Evolutionary conservation across 768 basidiomycete genomes (phyloP), one percentile per base, ranked within the genome.

Genomic region (Russula olivacea): DNA sequence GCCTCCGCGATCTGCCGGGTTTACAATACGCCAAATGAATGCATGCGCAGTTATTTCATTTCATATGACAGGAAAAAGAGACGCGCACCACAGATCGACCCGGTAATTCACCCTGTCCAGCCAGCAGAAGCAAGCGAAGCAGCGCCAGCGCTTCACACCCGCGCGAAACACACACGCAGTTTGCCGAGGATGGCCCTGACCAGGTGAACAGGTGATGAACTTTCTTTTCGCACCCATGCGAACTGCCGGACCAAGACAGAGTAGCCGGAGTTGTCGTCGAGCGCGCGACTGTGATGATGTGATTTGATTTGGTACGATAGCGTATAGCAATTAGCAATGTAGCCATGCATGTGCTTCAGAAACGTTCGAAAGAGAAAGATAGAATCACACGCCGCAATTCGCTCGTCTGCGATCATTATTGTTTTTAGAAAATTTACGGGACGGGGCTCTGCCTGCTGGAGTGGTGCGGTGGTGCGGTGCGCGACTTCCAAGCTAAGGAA

Each of bases 391-490:
- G 9, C 25, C 21, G n/a, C 45, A 28, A 23, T 2, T 36, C 12
- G 36, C 12, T 36, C 11, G 36, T 36, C 21, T 2, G 49, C 36
- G 15, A 50, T 58, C 45, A 40, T 17, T 10, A 43, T 3, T 1
- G 2, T 30, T 34, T 34, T 58, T 38, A n/a, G n/a, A n/a, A n/a
- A n/a, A 38, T 38, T 38, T 48, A 48, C 8, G 32, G 8, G 48
- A 14, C 8, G 43, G 12, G 23, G 25, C 4, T 32, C 25, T 50
- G 57, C 50, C 40, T 52, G 41, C 41, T 53, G 41, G 32, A 45
- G 14, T 21, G 51, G n/a, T 49, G 59, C 38, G 38, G 52, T 52
- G 6, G 17, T 61, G 59, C 59, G 6, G 32, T 61, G 59, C 21
- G 4, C 21, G 3, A 25, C 51, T 60, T 43, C 32, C 50, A 43